A percentile compares a stretch with the other conserved stretches of the same genome.
These are phyloP conservation scores for Diaporthe ampelina DNA, from an alignment of 2,329 filamentous ascomycete species.

Conservation along the genomic window DNA sequence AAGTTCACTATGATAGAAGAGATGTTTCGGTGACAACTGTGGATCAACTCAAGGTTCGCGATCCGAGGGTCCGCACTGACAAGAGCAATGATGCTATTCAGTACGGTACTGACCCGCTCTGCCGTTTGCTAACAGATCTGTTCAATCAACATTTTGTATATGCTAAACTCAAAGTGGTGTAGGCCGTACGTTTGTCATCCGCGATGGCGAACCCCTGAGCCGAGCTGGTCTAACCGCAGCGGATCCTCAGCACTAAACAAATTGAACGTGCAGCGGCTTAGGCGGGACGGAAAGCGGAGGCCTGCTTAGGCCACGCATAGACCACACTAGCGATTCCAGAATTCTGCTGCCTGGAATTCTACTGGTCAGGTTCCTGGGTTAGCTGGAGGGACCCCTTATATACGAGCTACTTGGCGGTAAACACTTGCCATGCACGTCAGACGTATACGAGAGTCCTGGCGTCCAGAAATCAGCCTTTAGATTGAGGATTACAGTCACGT, in stretches of 20 bases:
- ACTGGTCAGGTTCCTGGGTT: not conserved
- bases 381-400: not conserved
- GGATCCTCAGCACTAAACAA: slow-evolving; percentile 15
- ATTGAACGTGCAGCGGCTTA: not conserved
- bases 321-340: not conserved
- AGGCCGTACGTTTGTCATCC: not conserved
- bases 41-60: not conserved
- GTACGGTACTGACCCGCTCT: not conserved
- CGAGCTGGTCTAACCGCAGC: not conserved
- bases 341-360: not conserved
- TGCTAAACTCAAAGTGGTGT: not conserved
- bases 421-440: slow-evolving; percentile 22
- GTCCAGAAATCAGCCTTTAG: not conserved
- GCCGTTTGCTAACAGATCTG: not conserved
- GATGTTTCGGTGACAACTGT: too few relatives aligned
- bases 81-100: not conserved
- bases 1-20: too few relatives aligned
- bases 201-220: not conserved
- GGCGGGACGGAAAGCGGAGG: not conserved
- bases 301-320: not conserved
- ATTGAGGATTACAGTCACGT: not conserved
- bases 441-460: slow-evolving; percentile 5
- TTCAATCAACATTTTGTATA: too few relatives aligned
- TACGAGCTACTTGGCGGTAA: not conserved
- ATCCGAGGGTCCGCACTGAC: not conserved